Conservation (phyloP, 2,329 filamentous ascomycete genomes). For the Whalleya microplaca region DNA sequence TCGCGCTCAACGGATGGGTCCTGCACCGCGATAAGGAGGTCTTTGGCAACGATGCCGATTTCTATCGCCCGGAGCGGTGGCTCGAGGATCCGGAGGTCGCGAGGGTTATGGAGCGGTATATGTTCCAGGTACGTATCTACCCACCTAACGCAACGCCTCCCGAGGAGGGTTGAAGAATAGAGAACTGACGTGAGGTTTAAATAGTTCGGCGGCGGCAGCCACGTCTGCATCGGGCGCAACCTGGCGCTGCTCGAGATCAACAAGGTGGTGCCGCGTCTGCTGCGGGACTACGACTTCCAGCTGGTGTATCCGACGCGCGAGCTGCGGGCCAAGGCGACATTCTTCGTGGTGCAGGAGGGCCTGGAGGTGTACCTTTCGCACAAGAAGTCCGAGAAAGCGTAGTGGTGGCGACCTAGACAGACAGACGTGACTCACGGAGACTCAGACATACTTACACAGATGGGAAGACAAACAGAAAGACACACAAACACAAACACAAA, state of each 20-base stretch:
- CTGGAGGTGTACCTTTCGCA: constrained; percentile 54
- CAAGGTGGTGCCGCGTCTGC: constrained; percentile 59
- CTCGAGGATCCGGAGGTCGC: constrained; percentile 49
- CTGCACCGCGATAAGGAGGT: constrained; percentile 51
- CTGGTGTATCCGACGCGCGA: constrained; percentile 53
- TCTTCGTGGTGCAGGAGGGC: constrained; percentile 63
- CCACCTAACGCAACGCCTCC: background rate
- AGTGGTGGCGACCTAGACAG: background rate
- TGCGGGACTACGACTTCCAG: constrained; percentile 58
- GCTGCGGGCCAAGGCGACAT: constrained; percentile 58
- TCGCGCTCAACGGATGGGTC: constrained; percentile 60
- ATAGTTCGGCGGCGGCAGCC: constrained; percentile 57
- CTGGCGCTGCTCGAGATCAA: constrained; percentile 61
- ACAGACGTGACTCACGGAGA: background rate
- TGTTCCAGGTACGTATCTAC: constrained; percentile 53
- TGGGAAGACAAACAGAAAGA: background rate
- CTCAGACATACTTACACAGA: no score
- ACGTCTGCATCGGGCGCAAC: constrained; percentile 60
- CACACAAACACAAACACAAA: background rate
- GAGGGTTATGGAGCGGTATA: constrained; percentile 55
- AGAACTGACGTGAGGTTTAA: background rate
- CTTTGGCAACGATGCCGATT: constrained; percentile 56
- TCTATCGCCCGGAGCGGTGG: constrained; percentile 60
- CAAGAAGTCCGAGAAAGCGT: constrained; percentile 25
- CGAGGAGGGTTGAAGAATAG: no score